Conservation (phyloP, 2,329 filamentous ascomycete genomes). For the Chrysosporium queenslandicum region DNA sequence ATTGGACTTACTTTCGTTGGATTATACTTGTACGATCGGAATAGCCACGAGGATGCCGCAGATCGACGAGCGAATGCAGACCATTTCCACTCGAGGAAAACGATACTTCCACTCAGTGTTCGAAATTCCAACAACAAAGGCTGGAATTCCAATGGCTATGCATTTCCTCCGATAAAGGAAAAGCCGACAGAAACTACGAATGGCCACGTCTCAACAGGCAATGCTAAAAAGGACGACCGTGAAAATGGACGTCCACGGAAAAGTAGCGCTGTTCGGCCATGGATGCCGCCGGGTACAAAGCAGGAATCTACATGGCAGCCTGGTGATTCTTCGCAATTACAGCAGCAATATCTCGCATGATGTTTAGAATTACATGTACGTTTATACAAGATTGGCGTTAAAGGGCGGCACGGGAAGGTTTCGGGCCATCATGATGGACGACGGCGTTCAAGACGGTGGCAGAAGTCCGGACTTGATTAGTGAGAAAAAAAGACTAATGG, state of each 20-base stretch:
- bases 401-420: not conserved
- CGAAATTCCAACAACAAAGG: conserved; percentile 28
- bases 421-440: conserved; percentile 4
- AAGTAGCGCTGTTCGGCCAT: conserved; percentile 38
- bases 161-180: conserved; percentile 23
- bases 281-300: conserved; percentile 69
- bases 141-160: conserved; percentile 31
- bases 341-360: conserved; percentile 10
- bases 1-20: conserved; percentile 85
- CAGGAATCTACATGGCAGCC: conserved; percentile 74
- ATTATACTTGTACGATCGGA: conserved; percentile 90
- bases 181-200: not conserved
- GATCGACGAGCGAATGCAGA: conserved; percentile 61
- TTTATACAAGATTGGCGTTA: conserved; percentile 9
- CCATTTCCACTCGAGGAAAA: conserved; percentile 52
- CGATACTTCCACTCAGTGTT: conserved; percentile 57
- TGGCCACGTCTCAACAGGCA: conserved; percentile 16
- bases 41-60: conserved; percentile 75
- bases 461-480: not conserved
- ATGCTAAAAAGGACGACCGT: conserved; percentile 37
- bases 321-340: conserved; percentile 30
- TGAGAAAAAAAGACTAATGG: conserved; percentile 7
- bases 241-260: conserved; percentile 37
- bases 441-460: conserved; percentile 8
- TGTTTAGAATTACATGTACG: conserved; percentile 4